Evolutionary conservation across 139 green algal genomes (phyloP).

Genomic region (Volvox africanus): DNA sequence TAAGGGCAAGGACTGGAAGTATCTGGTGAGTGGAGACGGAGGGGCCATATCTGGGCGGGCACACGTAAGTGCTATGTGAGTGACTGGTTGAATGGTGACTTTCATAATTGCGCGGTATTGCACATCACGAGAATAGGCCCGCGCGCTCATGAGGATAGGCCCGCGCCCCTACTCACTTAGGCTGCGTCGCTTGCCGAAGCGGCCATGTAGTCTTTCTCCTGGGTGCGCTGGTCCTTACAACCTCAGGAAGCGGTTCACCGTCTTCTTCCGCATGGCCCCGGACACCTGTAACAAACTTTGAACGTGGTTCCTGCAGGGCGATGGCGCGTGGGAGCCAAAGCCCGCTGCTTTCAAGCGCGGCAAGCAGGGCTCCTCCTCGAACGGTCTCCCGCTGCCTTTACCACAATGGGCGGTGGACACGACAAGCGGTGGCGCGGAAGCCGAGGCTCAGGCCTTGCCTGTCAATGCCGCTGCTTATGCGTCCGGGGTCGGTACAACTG

Average conservation of each 20-base stretch:
- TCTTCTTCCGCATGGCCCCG: too few species aligned
- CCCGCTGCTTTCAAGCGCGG: slow-evolving; percentile 13
- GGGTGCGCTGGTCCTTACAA: too few species aligned
- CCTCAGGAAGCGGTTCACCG: too few species aligned
- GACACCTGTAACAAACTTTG: too few species aligned
- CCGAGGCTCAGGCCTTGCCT: not conserved
- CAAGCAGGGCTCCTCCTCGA: slow-evolving; percentile 29
- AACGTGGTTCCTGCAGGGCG: slow-evolving; percentile 52
- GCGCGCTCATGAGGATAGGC: too few species aligned
- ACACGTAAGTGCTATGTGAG: too few species aligned
- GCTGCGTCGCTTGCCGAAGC: too few species aligned
- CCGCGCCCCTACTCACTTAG: too few species aligned
- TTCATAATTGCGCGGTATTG: too few species aligned
- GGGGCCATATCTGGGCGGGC: not conserved
- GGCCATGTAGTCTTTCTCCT: too few species aligned
- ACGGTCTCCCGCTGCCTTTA: slow-evolving; percentile 37
- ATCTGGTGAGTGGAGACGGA: slow-evolving; percentile 67
- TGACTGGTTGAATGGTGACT: too few species aligned
- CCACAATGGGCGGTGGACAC: slow-evolving; percentile 10
- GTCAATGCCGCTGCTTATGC: not conserved
- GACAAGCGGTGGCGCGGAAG: not conserved
- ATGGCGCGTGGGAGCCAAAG: slow-evolving; percentile 84
- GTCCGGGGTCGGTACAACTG: not conserved
- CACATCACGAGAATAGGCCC: too few species aligned
- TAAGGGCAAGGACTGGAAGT: slow-evolving; percentile 85